Percentiles rank a stretch among this genome's conserved stretches.
Evolutionary conservation across 2,329 filamentous ascomycete species (phyloP).

Genomic region (Pseudovirgaria hyperparasitica): DNA sequence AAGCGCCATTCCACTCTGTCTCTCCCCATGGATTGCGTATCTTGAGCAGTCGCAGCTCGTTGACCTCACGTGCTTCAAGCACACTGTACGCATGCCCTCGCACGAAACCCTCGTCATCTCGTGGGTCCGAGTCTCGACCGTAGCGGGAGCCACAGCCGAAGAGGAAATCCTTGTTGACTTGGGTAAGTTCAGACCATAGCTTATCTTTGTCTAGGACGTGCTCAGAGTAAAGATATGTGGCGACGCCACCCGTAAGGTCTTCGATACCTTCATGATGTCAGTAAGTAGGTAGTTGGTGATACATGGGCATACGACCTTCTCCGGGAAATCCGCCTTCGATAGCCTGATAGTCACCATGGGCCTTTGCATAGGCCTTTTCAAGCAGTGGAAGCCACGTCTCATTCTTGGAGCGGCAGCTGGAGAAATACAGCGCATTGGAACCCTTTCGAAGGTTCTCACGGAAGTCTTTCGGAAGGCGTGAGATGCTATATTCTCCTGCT

Average conservation of each 20-base stretch:
- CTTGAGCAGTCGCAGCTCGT: constrained; percentile 39
- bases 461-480: no score
- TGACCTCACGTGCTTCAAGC: constrained; percentile 46
- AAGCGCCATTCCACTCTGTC: constrained; percentile 68
- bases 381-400: constrained; percentile 74
- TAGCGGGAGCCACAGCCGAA: constrained; percentile 61
- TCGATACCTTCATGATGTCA: constrained; percentile 36
- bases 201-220: constrained; percentile 67
- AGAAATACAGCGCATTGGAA: constrained; percentile 67
- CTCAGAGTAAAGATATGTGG: constrained; percentile 52
- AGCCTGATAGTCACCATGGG: constrained; percentile 64
- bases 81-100: constrained; percentile 44
- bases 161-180: constrained; percentile 69
- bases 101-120: constrained; percentile 31
- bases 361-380: constrained; percentile 76
- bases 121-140: no score
- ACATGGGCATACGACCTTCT: constrained; percentile 14
- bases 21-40: constrained; percentile 78
- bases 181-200: constrained; percentile 73
- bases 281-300: constrained; percentile 6
- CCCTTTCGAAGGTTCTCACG: constrained; percentile 57
- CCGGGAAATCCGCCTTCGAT: constrained; percentile 64
- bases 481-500: no score
- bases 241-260: constrained; percentile 54
- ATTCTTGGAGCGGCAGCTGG: constrained; percentile 60